Percentiles rank a stretch among this genome's conserved stretches.
Evolutionary conservation across 164 flowering plant species (phyloP).

Genomic region (Nymphaea thermarum): DNA sequence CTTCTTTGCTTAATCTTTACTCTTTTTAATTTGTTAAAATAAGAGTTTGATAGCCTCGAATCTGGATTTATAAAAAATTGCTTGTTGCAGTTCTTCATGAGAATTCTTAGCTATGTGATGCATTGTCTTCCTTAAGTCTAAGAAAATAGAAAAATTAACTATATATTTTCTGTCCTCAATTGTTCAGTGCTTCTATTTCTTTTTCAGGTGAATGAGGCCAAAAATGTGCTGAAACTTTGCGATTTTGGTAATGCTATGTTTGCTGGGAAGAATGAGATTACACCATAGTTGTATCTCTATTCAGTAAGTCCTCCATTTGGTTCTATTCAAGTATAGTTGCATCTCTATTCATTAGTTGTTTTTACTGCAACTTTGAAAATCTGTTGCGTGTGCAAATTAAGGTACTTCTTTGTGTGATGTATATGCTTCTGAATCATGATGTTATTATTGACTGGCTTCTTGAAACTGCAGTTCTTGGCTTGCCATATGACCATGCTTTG

Average conservation of each 20-base stretch:
- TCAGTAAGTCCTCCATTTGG: constrained; percentile 46
- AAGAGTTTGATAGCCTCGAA: no score
- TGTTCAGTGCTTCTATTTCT: background rate
- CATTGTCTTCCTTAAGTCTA: no score
- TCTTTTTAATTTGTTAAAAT: background rate
- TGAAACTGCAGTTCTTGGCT: constrained; percentile 74
- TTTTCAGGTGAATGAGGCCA: constrained; percentile 84
- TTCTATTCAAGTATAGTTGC: background rate
- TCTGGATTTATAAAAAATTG: background rate
- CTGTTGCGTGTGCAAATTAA: no score
- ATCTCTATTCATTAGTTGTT: no score
- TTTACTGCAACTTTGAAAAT: no score
- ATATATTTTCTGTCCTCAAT: background rate
- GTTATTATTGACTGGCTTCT: constrained; percentile 1
- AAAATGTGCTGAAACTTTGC: constrained; percentile 92
- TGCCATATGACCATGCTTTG: constrained; percentile 94
- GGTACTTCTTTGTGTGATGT: no score
- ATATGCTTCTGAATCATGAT: background rate
- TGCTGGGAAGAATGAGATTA: constrained; percentile 96
- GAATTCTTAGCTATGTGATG: background rate
- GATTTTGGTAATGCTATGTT: constrained; percentile 99
- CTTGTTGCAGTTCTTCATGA: background rate
- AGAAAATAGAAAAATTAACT: background rate
- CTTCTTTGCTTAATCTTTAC: background rate
- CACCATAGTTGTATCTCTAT: constrained; percentile 98